Evolutionary conservation across 345 rosid species (phyloP).

Genomic region (Microcos paniculata): DNA sequence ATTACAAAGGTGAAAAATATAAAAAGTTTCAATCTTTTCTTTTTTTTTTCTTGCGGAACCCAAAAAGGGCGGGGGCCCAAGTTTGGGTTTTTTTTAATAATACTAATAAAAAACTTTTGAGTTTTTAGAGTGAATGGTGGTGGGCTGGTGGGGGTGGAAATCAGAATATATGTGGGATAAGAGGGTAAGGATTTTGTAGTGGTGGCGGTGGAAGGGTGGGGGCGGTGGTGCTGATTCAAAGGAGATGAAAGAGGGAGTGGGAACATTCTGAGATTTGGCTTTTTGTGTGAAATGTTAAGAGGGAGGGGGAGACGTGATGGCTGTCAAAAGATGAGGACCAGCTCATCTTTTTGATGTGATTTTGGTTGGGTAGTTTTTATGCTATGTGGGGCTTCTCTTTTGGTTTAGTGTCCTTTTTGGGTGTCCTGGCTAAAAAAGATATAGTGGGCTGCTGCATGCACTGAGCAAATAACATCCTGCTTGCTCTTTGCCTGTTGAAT

Average conservation of each 20-base stretch:
- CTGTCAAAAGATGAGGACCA: constrained; percentile 49
- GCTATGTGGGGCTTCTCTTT: constrained; percentile 36
- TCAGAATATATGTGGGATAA: not conserved
- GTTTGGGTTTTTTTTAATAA: not conserved
- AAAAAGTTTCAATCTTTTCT: not conserved
- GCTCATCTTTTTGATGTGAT: constrained; percentile 45
- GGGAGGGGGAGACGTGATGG: constrained; percentile 23
- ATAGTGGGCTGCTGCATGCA: constrained; percentile 17
- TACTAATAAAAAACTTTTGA: not conserved
- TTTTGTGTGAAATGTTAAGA: constrained; percentile 23
- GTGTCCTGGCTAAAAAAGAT: constrained; percentile 15
- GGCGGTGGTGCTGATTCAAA: constrained; percentile 51
- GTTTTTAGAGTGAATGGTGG: constrained; percentile 1
- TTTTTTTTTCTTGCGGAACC: not conserved
- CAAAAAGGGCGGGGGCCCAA: constrained; percentile 1
- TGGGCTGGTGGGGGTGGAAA: not conserved
- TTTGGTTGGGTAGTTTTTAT: constrained; percentile 35
- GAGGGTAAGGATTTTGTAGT: constrained; percentile 4
- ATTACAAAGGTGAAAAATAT: not conserved
- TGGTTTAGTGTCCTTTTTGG: constrained; percentile 22
- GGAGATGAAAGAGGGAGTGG: constrained; percentile 25
- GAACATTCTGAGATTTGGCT: constrained; percentile 49
- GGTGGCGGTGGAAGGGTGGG: constrained; percentile 24
- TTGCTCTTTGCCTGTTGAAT: constrained; percentile 18
- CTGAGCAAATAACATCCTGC: constrained; percentile 21